Evolutionary conservation across 768 basidiomycete species (phyloP).

Genomic region (Amanita rubescens): DNA sequence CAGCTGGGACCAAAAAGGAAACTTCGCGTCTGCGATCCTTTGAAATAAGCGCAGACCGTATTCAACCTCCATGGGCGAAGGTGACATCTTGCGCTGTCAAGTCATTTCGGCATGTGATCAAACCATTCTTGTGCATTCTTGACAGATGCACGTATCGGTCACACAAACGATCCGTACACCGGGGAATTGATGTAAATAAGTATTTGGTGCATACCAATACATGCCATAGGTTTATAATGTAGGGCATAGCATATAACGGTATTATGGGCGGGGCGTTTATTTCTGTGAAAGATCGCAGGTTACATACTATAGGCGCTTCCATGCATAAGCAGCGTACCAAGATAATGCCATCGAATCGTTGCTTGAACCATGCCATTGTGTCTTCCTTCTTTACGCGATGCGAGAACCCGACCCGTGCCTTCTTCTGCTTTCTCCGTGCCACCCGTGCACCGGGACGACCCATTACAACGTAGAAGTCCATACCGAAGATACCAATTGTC

Average conservation of each 20-base stretch:
- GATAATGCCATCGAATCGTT: slow-evolving; percentile 97
- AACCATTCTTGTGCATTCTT: too few species aligned
- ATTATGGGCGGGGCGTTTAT: slow-evolving; percentile 20
- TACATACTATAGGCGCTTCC: slow-evolving; percentile 1
- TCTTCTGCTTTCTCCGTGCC: slow-evolving; percentile 84
- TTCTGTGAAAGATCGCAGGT: slow-evolving; percentile 17
- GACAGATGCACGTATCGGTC: too few species aligned
- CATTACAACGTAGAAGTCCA: slow-evolving; percentile 99
- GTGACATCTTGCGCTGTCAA: not conserved
- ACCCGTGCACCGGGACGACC: slow-evolving; percentile 92
- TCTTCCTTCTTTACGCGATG: slow-evolving; percentile 96
- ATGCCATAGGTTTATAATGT: slow-evolving; percentile 22
- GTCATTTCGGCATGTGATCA: not conserved
- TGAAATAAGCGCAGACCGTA: not conserved
- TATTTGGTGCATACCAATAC: slow-evolving; percentile 11
- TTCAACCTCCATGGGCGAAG: not conserved
- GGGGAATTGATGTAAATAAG: not conserved
- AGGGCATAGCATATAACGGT: slow-evolving; percentile 20
- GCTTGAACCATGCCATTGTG: slow-evolving; percentile 98
- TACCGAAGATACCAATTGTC: slow-evolving; percentile 97
- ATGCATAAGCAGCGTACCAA: slow-evolving; percentile 44
- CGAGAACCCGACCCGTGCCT: slow-evolving; percentile 75
- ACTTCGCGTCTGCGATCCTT: slow-evolving; percentile 13
- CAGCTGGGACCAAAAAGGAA: slow-evolving; percentile 32
- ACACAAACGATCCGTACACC: too few species aligned